Conservation (phyloP, 2,329 filamentous ascomycete species). For the Colletotrichum sp. region DNA sequence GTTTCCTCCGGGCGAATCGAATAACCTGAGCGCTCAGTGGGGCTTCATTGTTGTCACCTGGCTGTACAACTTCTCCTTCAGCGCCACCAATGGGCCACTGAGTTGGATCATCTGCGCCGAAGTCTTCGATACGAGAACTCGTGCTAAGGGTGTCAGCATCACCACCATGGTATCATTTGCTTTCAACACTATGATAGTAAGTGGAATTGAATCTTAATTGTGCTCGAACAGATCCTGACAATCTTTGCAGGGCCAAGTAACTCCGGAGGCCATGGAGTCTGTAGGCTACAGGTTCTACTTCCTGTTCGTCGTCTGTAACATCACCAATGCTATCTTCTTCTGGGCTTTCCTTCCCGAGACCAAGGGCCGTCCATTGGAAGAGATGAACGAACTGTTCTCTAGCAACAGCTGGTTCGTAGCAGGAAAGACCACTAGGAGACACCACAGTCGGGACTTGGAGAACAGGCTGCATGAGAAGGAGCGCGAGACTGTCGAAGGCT, state of each 20-base stretch:
- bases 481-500: neutral
- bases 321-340: conserved; percentile 54
- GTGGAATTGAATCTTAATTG: conserved; percentile 58
- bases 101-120: conserved; percentile 67
- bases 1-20: conserved; percentile 63
- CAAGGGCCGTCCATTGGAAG: conserved; percentile 65
- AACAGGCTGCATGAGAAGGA: neutral
- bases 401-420: conserved; percentile 67
- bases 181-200: conserved; percentile 73
- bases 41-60: conserved; percentile 77
- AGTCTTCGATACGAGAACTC: conserved; percentile 78
- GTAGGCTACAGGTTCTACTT: conserved; percentile 1
- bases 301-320: conserved; percentile 58
- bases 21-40: conserved; percentile 48
- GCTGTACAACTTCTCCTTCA: conserved; percentile 82
- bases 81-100: conserved; percentile 67
- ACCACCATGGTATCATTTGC: conserved; percentile 76
- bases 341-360: conserved; percentile 72
- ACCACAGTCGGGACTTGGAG: neutral
- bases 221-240: conserved; percentile 31
- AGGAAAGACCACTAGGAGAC: neutral
- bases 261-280: neutral
- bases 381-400: conserved; percentile 71
- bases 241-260: neutral
- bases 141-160: conserved; percentile 75